phyloP scores from a whole-genome alignment of 164 flowering plant species.

The Akebia trifoliata region DNA sequence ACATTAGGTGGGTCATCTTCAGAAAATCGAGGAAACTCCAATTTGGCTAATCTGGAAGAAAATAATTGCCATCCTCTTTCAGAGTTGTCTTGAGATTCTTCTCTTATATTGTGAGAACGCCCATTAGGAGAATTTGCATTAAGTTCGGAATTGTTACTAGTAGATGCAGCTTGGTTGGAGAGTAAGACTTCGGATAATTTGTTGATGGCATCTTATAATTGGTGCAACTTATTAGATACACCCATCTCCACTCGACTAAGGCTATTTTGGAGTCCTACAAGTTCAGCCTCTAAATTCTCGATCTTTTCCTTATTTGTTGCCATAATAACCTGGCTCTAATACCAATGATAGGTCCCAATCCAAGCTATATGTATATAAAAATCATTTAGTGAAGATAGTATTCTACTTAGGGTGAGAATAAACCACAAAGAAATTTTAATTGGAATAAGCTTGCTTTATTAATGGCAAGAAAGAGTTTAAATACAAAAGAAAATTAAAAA shows the following conservation, averaged over 20 bases:
- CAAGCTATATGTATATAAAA: not conserved
- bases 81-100: not conserved
- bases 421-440: not conserved
- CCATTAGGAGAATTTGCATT: not conserved
- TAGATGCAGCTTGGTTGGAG: conserved; percentile 2
- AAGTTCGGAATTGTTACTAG: not conserved
- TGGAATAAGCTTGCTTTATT: conserved; percentile 2
- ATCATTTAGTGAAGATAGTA: not conserved
- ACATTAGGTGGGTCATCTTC: conserved; percentile 3
- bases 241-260: conserved; percentile 2
- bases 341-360: conserved; percentile 7
- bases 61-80: not conserved
- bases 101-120: not conserved
- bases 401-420: conserved; percentile 6
- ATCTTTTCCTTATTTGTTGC: not conserved
- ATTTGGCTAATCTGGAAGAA: not conserved
- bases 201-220: not conserved
- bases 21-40: conserved; percentile 3
- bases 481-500: not conserved
- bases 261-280: not conserved
- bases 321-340: not conserved
- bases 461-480: not conserved
- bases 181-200: conserved; percentile 4
- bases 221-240: conserved; percentile 1
- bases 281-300: not conserved